Evolutionary conservation across 2,329 filamentous ascomycete species (phyloP).

Genomic region (Penicillium concentricum): DNA sequence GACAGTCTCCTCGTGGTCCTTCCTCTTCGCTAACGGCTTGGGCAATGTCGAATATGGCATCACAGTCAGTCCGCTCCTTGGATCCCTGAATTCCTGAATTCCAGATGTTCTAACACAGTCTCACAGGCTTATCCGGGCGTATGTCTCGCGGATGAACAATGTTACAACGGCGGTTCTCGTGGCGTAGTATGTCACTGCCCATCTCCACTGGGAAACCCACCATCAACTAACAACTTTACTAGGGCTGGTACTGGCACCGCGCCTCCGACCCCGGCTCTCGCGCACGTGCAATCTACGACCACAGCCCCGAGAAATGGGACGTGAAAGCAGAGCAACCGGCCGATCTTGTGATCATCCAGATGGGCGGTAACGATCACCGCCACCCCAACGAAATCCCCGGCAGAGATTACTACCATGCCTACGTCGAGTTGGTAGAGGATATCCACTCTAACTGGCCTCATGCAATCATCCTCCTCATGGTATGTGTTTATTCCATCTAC

Average conservation of each 20-base stretch:
- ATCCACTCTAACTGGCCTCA: constrained; percentile 44
- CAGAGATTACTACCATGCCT: constrained; percentile 39
- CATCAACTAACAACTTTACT: constrained; percentile 7
- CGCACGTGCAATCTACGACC: constrained; percentile 44
- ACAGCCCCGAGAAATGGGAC: constrained; percentile 31
- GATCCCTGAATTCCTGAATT: not conserved
- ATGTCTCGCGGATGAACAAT: constrained; percentile 56
- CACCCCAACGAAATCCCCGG: constrained; percentile 43
- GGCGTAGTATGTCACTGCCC: constrained; percentile 40
- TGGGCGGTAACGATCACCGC: constrained; percentile 50
- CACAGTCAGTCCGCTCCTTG: constrained; percentile 33
- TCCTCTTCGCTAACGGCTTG: constrained; percentile 56
- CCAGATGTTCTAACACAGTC: not conserved
- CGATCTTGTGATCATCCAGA: constrained; percentile 47
- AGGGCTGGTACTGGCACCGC: constrained; percentile 58
- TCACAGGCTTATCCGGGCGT: constrained; percentile 54
- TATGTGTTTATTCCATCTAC: constrained; percentile 8
- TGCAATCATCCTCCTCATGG: constrained; percentile 44
- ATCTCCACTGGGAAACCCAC: not conserved
- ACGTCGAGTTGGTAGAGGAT: constrained; percentile 43
- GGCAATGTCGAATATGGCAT: constrained; percentile 60
- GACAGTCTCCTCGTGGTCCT: constrained; percentile 57
- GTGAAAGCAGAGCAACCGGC: constrained; percentile 30
- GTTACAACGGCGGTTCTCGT: constrained; percentile 54
- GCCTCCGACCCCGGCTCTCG: constrained; percentile 55